phyloP scores from a whole-genome alignment of 2,329 filamentous ascomycete species.

The Coniochaeta sp. region DNA sequence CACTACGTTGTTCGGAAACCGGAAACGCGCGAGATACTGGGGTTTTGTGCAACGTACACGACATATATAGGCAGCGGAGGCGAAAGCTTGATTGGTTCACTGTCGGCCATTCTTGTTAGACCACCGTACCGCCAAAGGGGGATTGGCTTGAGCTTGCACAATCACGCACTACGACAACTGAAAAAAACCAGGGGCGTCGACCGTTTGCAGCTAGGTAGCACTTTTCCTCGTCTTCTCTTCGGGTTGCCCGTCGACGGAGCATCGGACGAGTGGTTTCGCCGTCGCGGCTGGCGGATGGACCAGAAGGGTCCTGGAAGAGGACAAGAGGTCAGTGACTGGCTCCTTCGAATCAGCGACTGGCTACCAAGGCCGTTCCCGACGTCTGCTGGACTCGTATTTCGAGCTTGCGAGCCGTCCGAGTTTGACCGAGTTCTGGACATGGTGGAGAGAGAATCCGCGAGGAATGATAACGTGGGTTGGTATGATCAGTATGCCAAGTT shows the following conservation, averaged over 20 bases:
- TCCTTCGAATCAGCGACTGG: slow-evolving; percentile 44
- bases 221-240: slow-evolving; percentile 50
- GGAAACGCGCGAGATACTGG: slow-evolving; percentile 33
- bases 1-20: slow-evolving; percentile 49
- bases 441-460: slow-evolving; percentile 37
- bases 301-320: slow-evolving; percentile 35
- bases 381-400: slow-evolving; percentile 30
- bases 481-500: slow-evolving; percentile 51
- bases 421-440: slow-evolving; percentile 39
- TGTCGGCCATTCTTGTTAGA: slow-evolving; percentile 46
- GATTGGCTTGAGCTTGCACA: slow-evolving; percentile 45
- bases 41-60: slow-evolving; percentile 54
- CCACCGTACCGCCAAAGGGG: slow-evolving; percentile 38
- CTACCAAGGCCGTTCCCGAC: slow-evolving; percentile 28
- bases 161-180: slow-evolving; percentile 41
- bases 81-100: slow-evolving; percentile 45
- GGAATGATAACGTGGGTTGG: slow-evolving; percentile 45
- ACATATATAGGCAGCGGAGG: slow-evolving; percentile 46
- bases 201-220: slow-evolving; percentile 48
- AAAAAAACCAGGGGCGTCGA: slow-evolving; percentile 42
- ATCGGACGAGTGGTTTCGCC: slow-evolving; percentile 43
- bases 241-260: slow-evolving; percentile 38
- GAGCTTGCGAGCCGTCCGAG: slow-evolving; percentile 36
- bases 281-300: slow-evolving; percentile 45
- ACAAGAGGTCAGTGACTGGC: slow-evolving; percentile 43